Base-by-base conservation (phyloP, 805 yeast genomes). In the Candida corydali region DNA sequence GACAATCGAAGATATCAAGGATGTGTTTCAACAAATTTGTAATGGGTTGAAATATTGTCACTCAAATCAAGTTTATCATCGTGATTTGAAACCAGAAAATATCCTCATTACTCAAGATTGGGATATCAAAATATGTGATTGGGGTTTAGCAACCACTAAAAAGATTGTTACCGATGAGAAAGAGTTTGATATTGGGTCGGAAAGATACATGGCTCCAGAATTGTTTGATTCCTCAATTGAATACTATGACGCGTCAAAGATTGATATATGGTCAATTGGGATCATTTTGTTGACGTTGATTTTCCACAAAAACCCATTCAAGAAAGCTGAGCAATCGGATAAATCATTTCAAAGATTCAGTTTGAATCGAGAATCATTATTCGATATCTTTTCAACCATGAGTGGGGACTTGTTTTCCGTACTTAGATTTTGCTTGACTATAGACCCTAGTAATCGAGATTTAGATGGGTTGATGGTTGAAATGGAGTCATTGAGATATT, bases 191-290 rank as follows among this genome's bases (percentile, higher is more conserved):
- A 84, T 86, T 40, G 96, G 96, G 17, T 78, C 86, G 37, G 95
- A 86, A 60, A 71, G 95, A 43, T 88, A 88, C 59, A 88, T 88
- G 97, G 94, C 96, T 0, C 97, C 97, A 1, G 97, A 88, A 54
- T 62, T 87, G 39, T 81, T 87, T 53, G 95, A 87, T 37, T 47
- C 57, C 10, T 62, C 63, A 27, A 61, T 77, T 33, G 76, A 75
- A 24, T 65, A 70, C 29, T 89, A 88, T 56, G 83, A 82, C 49
- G 86, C 95, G 7, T 78, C 80, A 15, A 82, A 84, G 57, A 82
- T 84, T 34, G 96, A 88, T 61, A 68, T 88, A 33, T 88, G 97
- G 97, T 80, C 96, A 0, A 62, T 85, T 41, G 97, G 96, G 19
- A 79, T 88, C 40, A 85, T 87, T 30, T 67, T 88, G 40, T 64